Conservation (phyloP, 805 yeast species). For the Nakazawaea ambrosiae region DNA sequence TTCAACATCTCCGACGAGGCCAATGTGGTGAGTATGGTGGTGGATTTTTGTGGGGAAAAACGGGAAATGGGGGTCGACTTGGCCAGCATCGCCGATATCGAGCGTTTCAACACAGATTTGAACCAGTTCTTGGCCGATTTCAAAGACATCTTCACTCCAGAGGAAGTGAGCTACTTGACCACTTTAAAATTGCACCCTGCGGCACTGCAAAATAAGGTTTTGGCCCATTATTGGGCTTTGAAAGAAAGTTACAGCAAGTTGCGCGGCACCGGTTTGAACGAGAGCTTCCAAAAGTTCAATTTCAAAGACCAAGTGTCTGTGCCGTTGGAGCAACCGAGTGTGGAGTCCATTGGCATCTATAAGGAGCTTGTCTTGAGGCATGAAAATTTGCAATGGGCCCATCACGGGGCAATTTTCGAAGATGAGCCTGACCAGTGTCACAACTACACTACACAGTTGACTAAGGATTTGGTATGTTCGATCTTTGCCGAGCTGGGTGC, state of each 20-base stretch:
- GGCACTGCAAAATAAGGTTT: constrained; percentile 21
- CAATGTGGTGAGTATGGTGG: constrained; percentile 37
- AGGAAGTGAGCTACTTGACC: constrained; percentile 23
- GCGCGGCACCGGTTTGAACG: constrained; percentile 7
- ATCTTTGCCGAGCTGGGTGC: too few species aligned
- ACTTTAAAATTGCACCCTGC: constrained; percentile 7
- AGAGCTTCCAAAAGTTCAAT: constrained; percentile 7
- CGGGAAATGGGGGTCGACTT: constrained; percentile 40
- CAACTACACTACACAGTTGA: constrained; percentile 3
- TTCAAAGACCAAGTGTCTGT: background rate
- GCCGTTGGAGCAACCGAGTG: background rate
- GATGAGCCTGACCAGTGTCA: too few species aligned
- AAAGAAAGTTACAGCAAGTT: constrained; percentile 71
- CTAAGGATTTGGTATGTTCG: constrained; percentile 3
- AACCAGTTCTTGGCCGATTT: constrained; percentile 32
- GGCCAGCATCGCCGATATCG: constrained; percentile 28
- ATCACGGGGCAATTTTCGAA: too few species aligned
- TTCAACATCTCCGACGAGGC: constrained; percentile 61
- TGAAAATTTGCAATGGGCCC: constrained; percentile 1
- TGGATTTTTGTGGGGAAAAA: constrained; percentile 21
- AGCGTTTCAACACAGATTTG: constrained; percentile 17
- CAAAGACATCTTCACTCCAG: constrained; percentile 20
- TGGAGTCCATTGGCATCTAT: background rate
- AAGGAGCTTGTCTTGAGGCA: too few species aligned
- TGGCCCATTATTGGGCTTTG: constrained; percentile 68